Evolutionary conservation across 75 land plant species (phyloP), one percentile per base, ranked within the genome.

Genomic region (Pinus tabuliformis): DNA sequence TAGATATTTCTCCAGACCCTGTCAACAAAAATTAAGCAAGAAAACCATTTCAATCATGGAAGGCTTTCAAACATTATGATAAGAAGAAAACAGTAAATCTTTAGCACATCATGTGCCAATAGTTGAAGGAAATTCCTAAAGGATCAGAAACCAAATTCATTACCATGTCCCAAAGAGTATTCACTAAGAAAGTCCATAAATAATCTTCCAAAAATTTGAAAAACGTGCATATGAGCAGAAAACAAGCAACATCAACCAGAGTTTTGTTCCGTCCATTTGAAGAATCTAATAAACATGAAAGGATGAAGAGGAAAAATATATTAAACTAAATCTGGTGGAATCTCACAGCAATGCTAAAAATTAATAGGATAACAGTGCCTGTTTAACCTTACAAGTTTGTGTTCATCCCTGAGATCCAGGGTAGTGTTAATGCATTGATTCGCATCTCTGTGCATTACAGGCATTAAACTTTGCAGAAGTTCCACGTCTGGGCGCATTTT

Each of bases 1-100:
- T 61, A 97, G 83, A 86, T 97, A 97, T 75, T 97, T 97, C 81
- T 97, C 99, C 75, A 97, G 79, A 60, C 99, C 99, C 99, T 97
- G 88, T 12, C 79, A 85, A 22, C 28, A 70, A 70, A 45, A 45
- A 45, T 45, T 45, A 45, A 77, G 56, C 11, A 68, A 37, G 49
- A 68, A 45, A 68, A 68, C 71, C 12, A 39, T 42, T 65, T 68
- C 52, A 42, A 37, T 64, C 39, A 24, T 30, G 20, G 36, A 64
- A 70, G 52, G 52, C 52, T 45, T 45, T 45, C 52, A 71, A 71
- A 49, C 13, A 54, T 56, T 56, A 26, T 2, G 12, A 72, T 45
- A 22, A 45, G 20, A 42, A 42, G 57, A 72, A 21, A 12, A 72
- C 17, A 21, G 33, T 15, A 52, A 33, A 33, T 33, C 33, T 33